Conservation (phyloP, 75 land plant genomes). For the Chamaecyparis obtusa region DNA sequence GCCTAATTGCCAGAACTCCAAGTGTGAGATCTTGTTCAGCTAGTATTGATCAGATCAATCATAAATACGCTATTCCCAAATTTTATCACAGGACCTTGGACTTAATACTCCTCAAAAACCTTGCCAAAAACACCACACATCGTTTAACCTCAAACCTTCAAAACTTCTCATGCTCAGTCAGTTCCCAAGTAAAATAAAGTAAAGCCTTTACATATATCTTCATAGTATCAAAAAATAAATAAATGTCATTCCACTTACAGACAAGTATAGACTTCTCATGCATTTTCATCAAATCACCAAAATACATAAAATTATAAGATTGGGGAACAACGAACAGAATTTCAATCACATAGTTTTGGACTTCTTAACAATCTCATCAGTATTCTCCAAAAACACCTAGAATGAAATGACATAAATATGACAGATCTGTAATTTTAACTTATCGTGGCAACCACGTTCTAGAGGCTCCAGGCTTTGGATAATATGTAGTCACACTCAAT, state of each 20-base stretch:
- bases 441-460: neutral
- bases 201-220: neutral
- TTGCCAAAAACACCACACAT: neutral
- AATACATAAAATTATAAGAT: neutral
- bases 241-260: no score
- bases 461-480: neutral
- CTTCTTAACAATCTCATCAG: neutral
- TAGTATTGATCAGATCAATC: neutral
- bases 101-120: no score
- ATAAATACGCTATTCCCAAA: neutral
- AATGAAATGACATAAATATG: neutral
- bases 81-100: neutral
- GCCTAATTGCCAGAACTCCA: neutral
- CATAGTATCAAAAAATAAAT: neutral
- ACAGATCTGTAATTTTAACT: neutral
- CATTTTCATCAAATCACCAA: constrained; percentile 5
- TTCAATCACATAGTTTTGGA: neutral
- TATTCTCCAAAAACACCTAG: neutral
- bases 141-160: neutral
- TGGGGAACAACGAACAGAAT: neutral
- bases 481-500: neutral
- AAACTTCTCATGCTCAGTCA: neutral
- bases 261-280: no score
- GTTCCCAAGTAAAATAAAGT: neutral
- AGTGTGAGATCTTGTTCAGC: neutral